Evolutionary conservation across 1,284 basidiomycete genomes (phyloP), one percentile per base, ranked within the genome.

Genomic region (Boletellus deceptivus): DNA sequence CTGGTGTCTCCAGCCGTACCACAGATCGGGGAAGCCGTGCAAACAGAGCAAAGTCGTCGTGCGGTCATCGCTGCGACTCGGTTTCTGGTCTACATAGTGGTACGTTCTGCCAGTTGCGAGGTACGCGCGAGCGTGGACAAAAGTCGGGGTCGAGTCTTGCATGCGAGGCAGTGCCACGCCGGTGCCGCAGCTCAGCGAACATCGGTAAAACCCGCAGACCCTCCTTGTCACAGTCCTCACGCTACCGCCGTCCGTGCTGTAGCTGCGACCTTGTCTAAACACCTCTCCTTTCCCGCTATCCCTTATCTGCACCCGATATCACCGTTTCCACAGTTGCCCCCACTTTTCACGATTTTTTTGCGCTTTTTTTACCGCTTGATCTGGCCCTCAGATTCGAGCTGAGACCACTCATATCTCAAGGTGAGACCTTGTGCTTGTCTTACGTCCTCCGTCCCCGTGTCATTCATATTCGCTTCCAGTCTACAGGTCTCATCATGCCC

Each of bases 1-100:
- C 63, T 86, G 85, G 61, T 83, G 67, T 43, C 84, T 72, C 85
- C 84, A 87, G 29, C 82, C 83, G 65, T 83, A 87, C 83, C 82
- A 85, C 39, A 79, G 67, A 58, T 89, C 86, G 11, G 86, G 86
- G 61, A 89, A 89, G 2, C 86, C 86, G 60, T 89, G 86, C 17
- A 89, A 56, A 60, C 83, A 84, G n/a, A 89, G 72, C 6, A 89
- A 55, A 2, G 84, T 81, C 13, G 69, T 70, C 13, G 69, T 70
- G n/a, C 63, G 59, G 51, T 75, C 64, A 55, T 77, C 25, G 16
- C 13, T 73, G 43, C 69, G 56, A 11, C 52, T 56, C 7, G 84
- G 82, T 33, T 72, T 55, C 64, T 88, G 77, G 64, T 89, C 86
- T 38, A 87, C 72, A 62, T 83, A 86, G 57, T 84, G 83, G 57